These are phyloP conservation scores for Musa itinerans DNA, from an alignment of 176 grass and related monocot species.

Conservation along the genomic window DNA sequence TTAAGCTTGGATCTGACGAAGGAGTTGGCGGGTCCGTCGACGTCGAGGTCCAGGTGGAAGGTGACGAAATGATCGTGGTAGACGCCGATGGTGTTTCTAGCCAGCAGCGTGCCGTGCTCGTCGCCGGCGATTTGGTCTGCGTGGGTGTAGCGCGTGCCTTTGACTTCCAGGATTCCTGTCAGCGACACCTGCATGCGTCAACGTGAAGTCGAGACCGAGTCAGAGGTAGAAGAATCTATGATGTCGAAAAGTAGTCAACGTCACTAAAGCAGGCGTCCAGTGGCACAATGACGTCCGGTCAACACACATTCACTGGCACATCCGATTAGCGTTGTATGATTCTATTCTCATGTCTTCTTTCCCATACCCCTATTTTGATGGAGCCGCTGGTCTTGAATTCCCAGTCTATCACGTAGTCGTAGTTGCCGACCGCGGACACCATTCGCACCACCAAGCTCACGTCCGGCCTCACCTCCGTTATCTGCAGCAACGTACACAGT, in stretches of 20 bases:
- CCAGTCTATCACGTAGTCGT: constrained; percentile 83
- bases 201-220: neutral
- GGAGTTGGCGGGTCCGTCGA: constrained; percentile 68
- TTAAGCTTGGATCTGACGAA: constrained; percentile 53
- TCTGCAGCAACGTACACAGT: constrained; percentile 11
- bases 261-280: too few relatives aligned
- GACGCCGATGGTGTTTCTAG: constrained; percentile 60
- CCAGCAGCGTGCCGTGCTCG: constrained; percentile 42
- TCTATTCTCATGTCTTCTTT: neutral
- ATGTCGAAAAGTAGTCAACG: too few relatives aligned
- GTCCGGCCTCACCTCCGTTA: constrained; percentile 66
- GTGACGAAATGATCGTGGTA: constrained; percentile 90
- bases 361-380: constrained; percentile 45
- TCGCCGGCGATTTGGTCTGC: constrained; percentile 36
- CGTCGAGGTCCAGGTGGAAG: constrained; percentile 65
- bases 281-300: too few relatives aligned
- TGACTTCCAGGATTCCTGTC: constrained; percentile 55
- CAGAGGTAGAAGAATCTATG: neutral
- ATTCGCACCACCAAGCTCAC: constrained; percentile 74
- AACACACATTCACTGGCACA: too few relatives aligned
- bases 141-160: constrained; percentile 42
- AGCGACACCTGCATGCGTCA: constrained; percentile 33
- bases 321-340: too few relatives aligned
- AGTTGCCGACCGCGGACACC: constrained; percentile 61
- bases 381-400: constrained; percentile 78